Base-by-base conservation (phyloP, 371 early-diverging fungal species). In the Actinomortierella ambigua region DNA sequence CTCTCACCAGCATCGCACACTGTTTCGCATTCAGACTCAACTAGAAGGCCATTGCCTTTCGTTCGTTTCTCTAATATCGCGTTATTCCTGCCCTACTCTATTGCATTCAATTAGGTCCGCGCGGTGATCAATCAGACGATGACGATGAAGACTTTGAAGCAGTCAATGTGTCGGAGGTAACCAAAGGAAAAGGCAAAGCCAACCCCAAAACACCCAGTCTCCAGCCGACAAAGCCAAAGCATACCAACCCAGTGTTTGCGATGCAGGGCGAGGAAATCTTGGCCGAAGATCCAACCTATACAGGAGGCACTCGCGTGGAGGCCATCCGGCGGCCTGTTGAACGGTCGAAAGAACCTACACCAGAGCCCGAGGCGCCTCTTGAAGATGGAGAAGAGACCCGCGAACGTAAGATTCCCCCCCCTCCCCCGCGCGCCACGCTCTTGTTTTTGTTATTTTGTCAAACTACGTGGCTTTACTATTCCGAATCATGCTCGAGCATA, bases 81-180 rank as follows among this genome's bases (percentile, higher is more conserved):
- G 7, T 0, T 23, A 4, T 29, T 17, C 0, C 2, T 22, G 29
- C 49, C 13, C 1, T 0, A 23, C 14, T 49, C 13, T n/a, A 9
- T 8, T 23, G 23, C 3, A 3, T 0, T 7, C 29, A 15, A 48
- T 22, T 53, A 69, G 70, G 73, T 23, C 73, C 52, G 17, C 27
- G 67, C 23, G 76, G 63, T 1, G 64, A 79, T 3, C 78, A 81
- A 1, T 81, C 80, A 8, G 81, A 85, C 29, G 84, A 82, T n/a
- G 85, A 85, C 23, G 78, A 84, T 27, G 83, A 84, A 20, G 59
- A 79, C 0, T 86, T 88, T 69, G 89, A 87, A 60, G 84, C 85
- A 18, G 78, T 88, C 1, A 78, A 83, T 2, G 48, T 85, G 8
- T 61, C 73, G 3, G 39, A 29, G 6, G 2, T 50, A 1, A 58